A percentile compares a stretch with the other conserved stretches of the same genome.
Conservation (phyloP, 2,329 filamentous ascomycete genomes). For the Chaetothyriales sp. region DNA sequence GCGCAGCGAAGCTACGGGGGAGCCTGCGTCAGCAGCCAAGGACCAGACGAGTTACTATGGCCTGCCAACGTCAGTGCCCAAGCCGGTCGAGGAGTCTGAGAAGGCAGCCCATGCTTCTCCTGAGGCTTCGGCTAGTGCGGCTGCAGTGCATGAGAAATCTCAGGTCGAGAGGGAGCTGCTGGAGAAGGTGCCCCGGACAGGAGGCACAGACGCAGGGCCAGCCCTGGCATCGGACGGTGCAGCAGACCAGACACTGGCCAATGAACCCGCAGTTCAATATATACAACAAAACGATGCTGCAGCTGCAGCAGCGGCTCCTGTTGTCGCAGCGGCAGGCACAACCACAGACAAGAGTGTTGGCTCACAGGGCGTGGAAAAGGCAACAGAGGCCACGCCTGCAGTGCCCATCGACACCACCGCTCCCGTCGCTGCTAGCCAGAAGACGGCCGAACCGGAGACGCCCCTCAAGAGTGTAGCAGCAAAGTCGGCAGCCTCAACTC, state of each 20-base stretch:
- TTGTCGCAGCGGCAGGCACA: conserved; percentile 1
- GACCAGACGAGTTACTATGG: conserved; percentile 22
- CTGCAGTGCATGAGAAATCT: conserved; percentile 60
- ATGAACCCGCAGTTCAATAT: conserved; percentile 15
- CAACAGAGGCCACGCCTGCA: neutral
- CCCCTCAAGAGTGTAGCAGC: conserved; percentile 2
- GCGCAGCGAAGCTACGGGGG: conserved; percentile 30
- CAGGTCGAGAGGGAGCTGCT: conserved; percentile 59
- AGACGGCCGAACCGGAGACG: conserved; percentile 4
- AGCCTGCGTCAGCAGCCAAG: conserved; percentile 23
- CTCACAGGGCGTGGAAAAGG: neutral
- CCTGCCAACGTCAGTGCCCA: conserved; percentile 26
- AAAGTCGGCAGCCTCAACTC: conserved; percentile 8
- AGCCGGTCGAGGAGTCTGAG: conserved; percentile 32
- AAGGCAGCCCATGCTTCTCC: conserved; percentile 42
- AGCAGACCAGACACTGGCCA: conserved; percentile 13
- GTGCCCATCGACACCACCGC: conserved; percentile 1
- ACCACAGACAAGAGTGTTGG: neutral
- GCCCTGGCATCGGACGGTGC: conserved; percentile 10
- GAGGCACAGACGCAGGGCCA: conserved; percentile 20
- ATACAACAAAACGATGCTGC: conserved; percentile 14
- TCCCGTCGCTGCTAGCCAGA: neutral
- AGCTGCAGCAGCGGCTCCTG: neutral
- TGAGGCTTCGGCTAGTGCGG: conserved; percentile 55
- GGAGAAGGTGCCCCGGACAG: conserved; percentile 27